Conservation (phyloP, 768 basidiomycete species). For the Russula griseocarnosa region DNA sequence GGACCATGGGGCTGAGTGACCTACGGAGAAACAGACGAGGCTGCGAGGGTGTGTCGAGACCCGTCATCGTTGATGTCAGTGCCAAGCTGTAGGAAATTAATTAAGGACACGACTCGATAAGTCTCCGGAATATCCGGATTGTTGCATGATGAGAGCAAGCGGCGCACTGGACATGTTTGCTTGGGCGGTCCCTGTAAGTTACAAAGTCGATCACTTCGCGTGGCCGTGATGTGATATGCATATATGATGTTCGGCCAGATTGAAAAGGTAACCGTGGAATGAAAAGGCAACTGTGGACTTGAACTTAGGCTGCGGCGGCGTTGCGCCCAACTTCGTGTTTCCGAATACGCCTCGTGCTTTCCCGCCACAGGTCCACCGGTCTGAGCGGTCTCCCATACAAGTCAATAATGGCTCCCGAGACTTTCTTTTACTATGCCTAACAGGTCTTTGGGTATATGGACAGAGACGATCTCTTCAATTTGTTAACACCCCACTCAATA, state of each 20-base stretch:
- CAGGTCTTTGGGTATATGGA: too few species aligned
- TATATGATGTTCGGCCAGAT: background rate
- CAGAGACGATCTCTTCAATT: background rate
- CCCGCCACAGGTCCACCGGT: too few species aligned
- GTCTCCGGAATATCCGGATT: slow-evolving; percentile 13
- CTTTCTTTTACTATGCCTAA: too few species aligned
- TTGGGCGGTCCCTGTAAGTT: too few species aligned
- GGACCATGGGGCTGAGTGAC: background rate
- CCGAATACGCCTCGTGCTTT: too few species aligned
- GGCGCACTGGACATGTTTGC: too few species aligned
- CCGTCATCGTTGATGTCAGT: slow-evolving; percentile 14
- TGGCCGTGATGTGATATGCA: background rate
- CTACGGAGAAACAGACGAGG: background rate
- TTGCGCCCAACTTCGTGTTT: too few species aligned
- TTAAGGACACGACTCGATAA: too few species aligned
- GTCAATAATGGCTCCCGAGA: too few species aligned
- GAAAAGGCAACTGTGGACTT: background rate
- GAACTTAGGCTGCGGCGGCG: background rate
- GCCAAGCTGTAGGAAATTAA: slow-evolving; percentile 22
- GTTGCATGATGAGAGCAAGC: slow-evolving; percentile 1
- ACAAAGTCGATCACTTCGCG: background rate
- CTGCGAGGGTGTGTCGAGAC: background rate
- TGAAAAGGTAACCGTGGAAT: background rate
- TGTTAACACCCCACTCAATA: too few species aligned
- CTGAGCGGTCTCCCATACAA: too few species aligned